Evolutionary conservation across 331 rosid genomes (phyloP), one percentile per base, ranked within the genome.

Genomic region (Quercus tomentella): DNA sequence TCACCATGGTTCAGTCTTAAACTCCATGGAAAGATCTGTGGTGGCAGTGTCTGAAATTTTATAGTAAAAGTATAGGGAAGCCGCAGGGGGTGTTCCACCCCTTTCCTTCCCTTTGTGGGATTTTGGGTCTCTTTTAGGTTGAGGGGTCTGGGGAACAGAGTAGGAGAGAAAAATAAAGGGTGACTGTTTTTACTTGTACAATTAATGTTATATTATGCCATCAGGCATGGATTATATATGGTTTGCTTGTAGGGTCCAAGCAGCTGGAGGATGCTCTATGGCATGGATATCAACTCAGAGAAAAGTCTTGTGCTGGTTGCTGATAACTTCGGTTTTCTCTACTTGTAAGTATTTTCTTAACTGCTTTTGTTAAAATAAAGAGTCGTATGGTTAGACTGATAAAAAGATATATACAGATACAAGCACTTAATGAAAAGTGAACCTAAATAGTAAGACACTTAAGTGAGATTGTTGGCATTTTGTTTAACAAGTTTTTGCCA

Each of bases 281-380:
- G 98, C 81, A 92, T 95, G 98, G 98, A 95, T 87, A 66, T 95
- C 67, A 91, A 92, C 88, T 81, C 72, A 30, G 97, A 95, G 77
- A 95, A 82, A 85, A 87, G 91, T 73, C 89, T 80, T 75, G 93
- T 89, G 33, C 91, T 92, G 76, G 97, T 88, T 76, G 98, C 94
- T 58, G 96, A 95, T 84, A 95, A 84, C 85, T 90, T 91, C 55
- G 98, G 98, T 70, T 91, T 79, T 85, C 94, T 95, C 56, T 83
- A 95, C 85, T 55, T 85, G 94, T 91, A 88, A 85, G 99, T 85
- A 60, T 72, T 68, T 26, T 77, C 74, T 17, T 61, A 7, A 37
- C 35, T 35, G 3, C 31, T 78, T 58, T 69, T 62, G 22, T 63
- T 5, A 7, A 41, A 12, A 18, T 25, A 70, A 73, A 41, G 21